A percentile compares a stretch with the other conserved stretches of the same genome.
These are phyloP conservation scores for Saturnispora zaruensis DNA, from an alignment of 805 yeast species.

Conservation along the genomic window DNA sequence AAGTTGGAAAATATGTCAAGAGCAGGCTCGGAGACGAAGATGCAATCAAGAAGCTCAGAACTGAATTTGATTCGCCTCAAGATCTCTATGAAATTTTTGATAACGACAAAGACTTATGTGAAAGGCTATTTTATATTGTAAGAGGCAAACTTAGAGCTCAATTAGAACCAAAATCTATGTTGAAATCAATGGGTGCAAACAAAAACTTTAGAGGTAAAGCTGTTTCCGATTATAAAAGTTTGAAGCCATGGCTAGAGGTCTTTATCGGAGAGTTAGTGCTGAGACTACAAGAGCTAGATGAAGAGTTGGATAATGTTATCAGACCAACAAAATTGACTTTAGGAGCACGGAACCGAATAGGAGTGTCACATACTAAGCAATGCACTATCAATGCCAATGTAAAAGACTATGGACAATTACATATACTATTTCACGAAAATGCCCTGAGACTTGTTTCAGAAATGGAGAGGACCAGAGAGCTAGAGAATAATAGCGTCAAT, in stretches of 20 bases:
- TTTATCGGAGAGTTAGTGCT: constrained; percentile 71
- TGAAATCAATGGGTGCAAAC: constrained; percentile 83
- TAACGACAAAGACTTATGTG: constrained; percentile 42
- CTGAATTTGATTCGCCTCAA: constrained; percentile 32
- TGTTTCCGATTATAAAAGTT: constrained; percentile 46
- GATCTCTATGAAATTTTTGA: constrained; percentile 31
- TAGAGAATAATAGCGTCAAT: constrained; percentile 10
- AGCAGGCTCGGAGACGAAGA: constrained; percentile 32
- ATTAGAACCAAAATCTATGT: constrained; percentile 47
- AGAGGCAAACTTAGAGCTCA: constrained; percentile 55
- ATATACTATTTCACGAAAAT: constrained; percentile 20
- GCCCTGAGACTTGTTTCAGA: constrained; percentile 18
- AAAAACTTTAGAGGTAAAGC: constrained; percentile 63
- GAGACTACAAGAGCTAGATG: constrained; percentile 65
- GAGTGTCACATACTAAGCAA: constrained; percentile 33
- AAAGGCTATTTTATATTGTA: constrained; percentile 49
- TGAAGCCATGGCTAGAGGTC: constrained; percentile 71
- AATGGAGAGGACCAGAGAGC: constrained; percentile 22
- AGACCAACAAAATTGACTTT: constrained; percentile 51
- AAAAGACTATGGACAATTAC: constrained; percentile 31
- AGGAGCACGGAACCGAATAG: constrained; percentile 23
- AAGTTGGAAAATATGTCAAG: constrained; percentile 55
- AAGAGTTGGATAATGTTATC: constrained; percentile 39
- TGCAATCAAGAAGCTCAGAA: constrained; percentile 42
- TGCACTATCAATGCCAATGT: constrained; percentile 29